Percentiles rank a stretch among this genome's conserved stretches.
These are phyloP conservation scores for Coniella vitis DNA, from an alignment of 2,329 filamentous ascomycete species.

Conservation along the genomic window DNA sequence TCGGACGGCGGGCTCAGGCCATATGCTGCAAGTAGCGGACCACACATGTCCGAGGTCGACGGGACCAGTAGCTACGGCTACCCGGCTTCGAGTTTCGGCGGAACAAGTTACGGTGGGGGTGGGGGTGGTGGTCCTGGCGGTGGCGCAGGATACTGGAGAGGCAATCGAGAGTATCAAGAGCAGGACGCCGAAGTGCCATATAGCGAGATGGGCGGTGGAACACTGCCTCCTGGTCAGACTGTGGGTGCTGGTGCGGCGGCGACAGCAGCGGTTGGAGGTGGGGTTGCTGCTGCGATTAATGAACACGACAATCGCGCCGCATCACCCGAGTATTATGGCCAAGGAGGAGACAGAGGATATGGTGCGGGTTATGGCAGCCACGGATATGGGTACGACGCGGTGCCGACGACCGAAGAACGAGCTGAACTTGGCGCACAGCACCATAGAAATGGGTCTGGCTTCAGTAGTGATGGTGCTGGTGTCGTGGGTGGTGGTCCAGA, in stretches of 20 bases:
- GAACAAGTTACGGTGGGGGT: background rate
- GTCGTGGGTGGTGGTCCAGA: no score
- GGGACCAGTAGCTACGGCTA: constrained; percentile 6
- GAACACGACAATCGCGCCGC: constrained; percentile 17
- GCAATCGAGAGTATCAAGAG: constrained; percentile 6
- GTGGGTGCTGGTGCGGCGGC: constrained; percentile 18
- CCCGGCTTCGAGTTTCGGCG: constrained; percentile 23
- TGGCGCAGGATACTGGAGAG: constrained; percentile 23
- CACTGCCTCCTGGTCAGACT: constrained; percentile 4
- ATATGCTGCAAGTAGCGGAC: constrained; percentile 19
- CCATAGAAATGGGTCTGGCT: no score
- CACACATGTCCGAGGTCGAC: constrained; percentile 23
- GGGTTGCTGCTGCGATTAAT: constrained; percentile 17
- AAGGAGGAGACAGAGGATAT: background rate
- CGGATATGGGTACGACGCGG: no score
- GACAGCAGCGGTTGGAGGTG: constrained; percentile 8
- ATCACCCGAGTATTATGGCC: constrained; percentile 25
- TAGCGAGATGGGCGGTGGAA: background rate
- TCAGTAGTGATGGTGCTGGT: no score
- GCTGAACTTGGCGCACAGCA: no score
- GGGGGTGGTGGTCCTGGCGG: constrained; percentile 15
- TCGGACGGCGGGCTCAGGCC: constrained; percentile 11
- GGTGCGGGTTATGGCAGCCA: background rate
- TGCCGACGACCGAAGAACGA: no score
- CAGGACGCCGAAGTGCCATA: background rate